Evolutionary conservation across 78 protist species (phyloP).

Genomic region (Dictyostelium discoideum): dicty_2.7 NC_007091.3:1733001-1733500

Average conservation of each 20-base stretch:
- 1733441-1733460: background rate
- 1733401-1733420: background rate
- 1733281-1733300: background rate
- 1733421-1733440: background rate
- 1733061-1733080: background rate
- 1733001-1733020: conserved; percentile 63
- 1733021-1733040: background rate
- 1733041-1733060: background rate
- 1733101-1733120: conserved; percentile 15
- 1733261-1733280: background rate
- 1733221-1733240: conserved; percentile 2
- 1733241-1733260: background rate
- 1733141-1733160: background rate
- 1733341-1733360: background rate
- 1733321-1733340: background rate
- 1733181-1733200: background rate
- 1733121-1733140: conserved; percentile 26
- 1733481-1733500: no score
- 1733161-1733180: background rate
- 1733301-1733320: background rate
- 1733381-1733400: background rate
- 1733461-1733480: background rate
- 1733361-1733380: background rate
- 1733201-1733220: background rate
- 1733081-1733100: background rate